Evolutionary conservation across 495 filamentous ascomycete genomes (phyloP).

Genomic region (Xylaria scruposa): DNA sequence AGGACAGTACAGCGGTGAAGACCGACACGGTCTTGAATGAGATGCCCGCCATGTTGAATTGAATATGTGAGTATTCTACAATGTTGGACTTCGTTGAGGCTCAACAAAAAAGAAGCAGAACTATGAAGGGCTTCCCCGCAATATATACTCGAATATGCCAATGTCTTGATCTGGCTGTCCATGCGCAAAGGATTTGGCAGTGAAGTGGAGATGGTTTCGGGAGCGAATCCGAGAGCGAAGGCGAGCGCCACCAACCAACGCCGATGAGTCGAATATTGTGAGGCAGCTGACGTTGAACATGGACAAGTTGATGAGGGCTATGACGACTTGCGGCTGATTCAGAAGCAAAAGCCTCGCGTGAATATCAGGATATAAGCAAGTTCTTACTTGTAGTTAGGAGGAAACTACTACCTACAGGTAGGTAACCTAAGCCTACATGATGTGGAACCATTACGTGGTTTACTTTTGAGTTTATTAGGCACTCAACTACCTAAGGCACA

Average conservation of each 20-base stretch:
- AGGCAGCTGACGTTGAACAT: not conserved
- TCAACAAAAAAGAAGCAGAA: not conserved
- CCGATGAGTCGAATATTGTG: not conserved
- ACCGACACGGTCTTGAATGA: constrained; percentile 1
- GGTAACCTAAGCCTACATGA: not conserved
- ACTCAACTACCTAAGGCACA: not conserved
- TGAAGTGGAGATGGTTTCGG: not conserved
- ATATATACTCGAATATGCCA: not conserved
- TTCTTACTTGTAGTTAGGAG: not conserved
- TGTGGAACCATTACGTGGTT: not conserved
- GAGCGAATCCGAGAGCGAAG: constrained; percentile 18
- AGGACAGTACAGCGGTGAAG: constrained; percentile 15
- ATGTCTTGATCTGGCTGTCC: not conserved
- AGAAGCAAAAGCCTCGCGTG: not conserved
- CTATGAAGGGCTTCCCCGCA: not conserved
- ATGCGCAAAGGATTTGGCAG: not conserved
- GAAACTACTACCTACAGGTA: not conserved
- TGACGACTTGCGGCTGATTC: not conserved
- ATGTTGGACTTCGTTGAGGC: not conserved
- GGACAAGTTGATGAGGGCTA: not conserved
- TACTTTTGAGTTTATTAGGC: not conserved
- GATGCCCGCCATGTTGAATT: constrained; percentile 14
- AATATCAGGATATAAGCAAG: not conserved
- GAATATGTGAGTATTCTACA: not conserved
- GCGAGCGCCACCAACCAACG: not conserved